phyloP scores from a whole-genome alignment of 495 filamentous ascomycete species.

The Gamarada debralockiae region DNA sequence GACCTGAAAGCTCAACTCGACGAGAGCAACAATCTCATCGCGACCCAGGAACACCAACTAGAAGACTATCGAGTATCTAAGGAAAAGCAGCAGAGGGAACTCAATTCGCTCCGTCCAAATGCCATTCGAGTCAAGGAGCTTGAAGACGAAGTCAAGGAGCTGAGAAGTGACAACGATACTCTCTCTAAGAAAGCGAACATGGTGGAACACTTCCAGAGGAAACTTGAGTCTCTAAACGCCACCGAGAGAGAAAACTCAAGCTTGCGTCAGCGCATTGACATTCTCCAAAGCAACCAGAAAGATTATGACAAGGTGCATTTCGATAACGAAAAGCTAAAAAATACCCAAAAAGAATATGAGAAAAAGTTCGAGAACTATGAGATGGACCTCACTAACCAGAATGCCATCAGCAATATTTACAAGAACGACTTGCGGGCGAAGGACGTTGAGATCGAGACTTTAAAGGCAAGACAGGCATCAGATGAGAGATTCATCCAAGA shows the following conservation, averaged over 20 bases:
- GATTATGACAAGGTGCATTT: slow-evolving; percentile 41
- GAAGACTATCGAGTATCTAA: slow-evolving; percentile 34
- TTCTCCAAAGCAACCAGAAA: slow-evolving; percentile 52
- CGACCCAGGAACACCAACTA: slow-evolving; percentile 53
- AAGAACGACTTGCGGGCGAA: slow-evolving; percentile 35
- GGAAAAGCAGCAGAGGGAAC: slow-evolving; percentile 56
- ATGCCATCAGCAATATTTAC: slow-evolving; percentile 15
- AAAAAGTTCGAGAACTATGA: slow-evolving; percentile 37
- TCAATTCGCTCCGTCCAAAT: slow-evolving; percentile 46
- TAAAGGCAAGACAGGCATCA: slow-evolving; percentile 34
- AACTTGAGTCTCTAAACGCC: slow-evolving; percentile 66
- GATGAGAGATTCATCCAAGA: slow-evolving; percentile 31
- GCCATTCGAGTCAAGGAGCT: slow-evolving; percentile 39
- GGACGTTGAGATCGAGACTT: slow-evolving; percentile 30
- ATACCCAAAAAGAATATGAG: slow-evolving; percentile 24
- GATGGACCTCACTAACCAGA: slow-evolving; percentile 28
- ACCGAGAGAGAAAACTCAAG: slow-evolving; percentile 68
- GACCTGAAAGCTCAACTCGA: slow-evolving; percentile 34
- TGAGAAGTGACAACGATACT: slow-evolving; percentile 69
- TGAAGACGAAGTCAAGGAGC: slow-evolving; percentile 55
- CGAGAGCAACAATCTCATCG: slow-evolving; percentile 44
- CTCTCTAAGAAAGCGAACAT: slow-evolving; percentile 77
- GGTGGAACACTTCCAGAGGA: slow-evolving; percentile 69
- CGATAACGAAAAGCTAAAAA: slow-evolving; percentile 28
- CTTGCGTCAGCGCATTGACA: slow-evolving; percentile 57